Evolutionary conservation across 176 grass and related monocot genomes (phyloP).

Genomic region (Raddia guianensis): DNA sequence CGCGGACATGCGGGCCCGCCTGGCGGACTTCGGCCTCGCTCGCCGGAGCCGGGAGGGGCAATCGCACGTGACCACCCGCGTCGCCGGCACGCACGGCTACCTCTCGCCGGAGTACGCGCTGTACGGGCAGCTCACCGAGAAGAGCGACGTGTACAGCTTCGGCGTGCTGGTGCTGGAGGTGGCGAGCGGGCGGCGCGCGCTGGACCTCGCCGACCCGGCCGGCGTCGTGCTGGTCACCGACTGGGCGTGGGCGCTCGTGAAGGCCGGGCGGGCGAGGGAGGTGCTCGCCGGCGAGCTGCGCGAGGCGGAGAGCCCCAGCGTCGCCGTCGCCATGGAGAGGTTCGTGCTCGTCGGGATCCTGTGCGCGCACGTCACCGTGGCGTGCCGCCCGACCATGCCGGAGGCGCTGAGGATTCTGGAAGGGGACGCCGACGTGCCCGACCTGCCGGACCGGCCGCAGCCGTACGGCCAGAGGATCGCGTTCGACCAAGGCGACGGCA

Average conservation of each 20-base stretch:
- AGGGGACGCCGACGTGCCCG: conserved; percentile 76
- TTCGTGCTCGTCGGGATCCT: conserved; percentile 83
- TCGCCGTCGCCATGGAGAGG: conserved; percentile 64
- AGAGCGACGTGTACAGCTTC: conserved; percentile 98
- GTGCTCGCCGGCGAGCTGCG: conserved; percentile 51
- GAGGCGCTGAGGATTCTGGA: conserved; percentile 92
- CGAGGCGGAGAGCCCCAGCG: conserved; percentile 35
- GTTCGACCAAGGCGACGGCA: conserved; percentile 40
- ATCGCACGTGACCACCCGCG: conserved; percentile 90
- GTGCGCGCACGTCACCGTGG: conserved; percentile 86
- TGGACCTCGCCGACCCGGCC: conserved; percentile 72
- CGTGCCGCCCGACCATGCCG: conserved; percentile 76
- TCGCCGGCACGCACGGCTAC: conserved; percentile 94
- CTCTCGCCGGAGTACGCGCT: conserved; percentile 95
- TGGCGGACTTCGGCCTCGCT: conserved; percentile 88
- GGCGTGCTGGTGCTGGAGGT: conserved; percentile 83
- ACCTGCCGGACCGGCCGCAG: conserved; percentile 70
- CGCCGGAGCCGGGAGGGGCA: conserved; percentile 84
- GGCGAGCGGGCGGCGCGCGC: conserved; percentile 64
- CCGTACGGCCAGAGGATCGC: conserved; percentile 59
- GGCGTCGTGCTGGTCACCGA: conserved; percentile 82
- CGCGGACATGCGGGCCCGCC: conserved; percentile 64
- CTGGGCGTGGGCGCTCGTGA: conserved; percentile 85
- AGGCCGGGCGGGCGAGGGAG: conserved; percentile 50
- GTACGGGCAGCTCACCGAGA: conserved; percentile 94